phyloP scores from a whole-genome alignment of 31 red algal species.

The Odonthalia washingtoniensis region DNA sequence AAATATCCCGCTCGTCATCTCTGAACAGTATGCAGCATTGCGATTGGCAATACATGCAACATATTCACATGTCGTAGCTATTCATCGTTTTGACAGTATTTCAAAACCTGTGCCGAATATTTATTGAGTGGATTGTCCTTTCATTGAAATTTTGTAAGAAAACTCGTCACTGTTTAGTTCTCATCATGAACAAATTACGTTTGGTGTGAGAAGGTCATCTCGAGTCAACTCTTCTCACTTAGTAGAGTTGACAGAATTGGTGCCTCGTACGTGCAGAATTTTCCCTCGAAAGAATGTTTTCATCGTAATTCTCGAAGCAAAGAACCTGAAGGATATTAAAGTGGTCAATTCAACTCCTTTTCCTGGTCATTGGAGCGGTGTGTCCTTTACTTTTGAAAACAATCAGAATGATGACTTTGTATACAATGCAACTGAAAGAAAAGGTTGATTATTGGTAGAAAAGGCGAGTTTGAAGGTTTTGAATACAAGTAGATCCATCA shows the following conservation, averaged over 20 bases:
- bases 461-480: conserved; percentile 63
- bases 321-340: conserved; percentile 76
- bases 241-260: conserved; percentile 45
- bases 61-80: conserved; percentile 58
- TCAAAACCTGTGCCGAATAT: conserved; percentile 42
- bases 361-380: too few species aligned
- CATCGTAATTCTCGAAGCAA: conserved; percentile 65
- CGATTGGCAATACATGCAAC: conserved; percentile 64
- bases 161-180: conserved; percentile 63
- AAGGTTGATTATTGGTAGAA: conserved; percentile 63
- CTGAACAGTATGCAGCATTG: conserved; percentile 62
- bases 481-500: conserved; percentile 70
- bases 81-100: conserved; percentile 60
- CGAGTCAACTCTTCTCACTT: conserved; percentile 44
- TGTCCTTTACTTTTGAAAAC: too few species aligned
- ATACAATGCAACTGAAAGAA: conserved; percentile 52
- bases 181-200: conserved; percentile 60
- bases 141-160: conserved; percentile 74
- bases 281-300: conserved; percentile 76
- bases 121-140: conserved; percentile 60
- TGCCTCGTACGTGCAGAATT: conserved; percentile 73
- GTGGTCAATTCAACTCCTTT: too few species aligned
- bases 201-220: conserved; percentile 47
- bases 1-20: conserved; percentile 58
- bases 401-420: conserved; percentile 39